A percentile compares a stretch with the other conserved stretches of the same genome.
These are phyloP conservation scores for Phlyctochytrium planicorne DNA, from an alignment of 192 early-diverging fungal species.

Conservation along the genomic window DNA sequence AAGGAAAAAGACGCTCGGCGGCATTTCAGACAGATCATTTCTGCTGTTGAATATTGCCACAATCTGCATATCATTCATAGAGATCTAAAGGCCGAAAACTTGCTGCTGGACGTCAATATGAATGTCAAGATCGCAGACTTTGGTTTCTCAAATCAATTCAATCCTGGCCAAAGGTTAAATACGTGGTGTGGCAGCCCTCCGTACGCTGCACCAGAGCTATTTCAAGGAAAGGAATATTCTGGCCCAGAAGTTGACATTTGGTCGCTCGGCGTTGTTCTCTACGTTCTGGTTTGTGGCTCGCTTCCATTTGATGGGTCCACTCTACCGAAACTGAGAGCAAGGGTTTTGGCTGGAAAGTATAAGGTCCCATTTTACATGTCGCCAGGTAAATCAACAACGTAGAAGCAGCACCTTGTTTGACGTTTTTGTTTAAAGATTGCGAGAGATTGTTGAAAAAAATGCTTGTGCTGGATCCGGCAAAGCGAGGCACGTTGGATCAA, in stretches of 20 bases:
- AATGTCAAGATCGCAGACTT: slow-evolving; percentile 69
- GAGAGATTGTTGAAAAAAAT: slow-evolving; percentile 56
- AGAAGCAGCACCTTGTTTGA: slow-evolving; percentile 15
- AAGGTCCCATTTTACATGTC: slow-evolving; percentile 65
- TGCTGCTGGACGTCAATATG: slow-evolving; percentile 59
- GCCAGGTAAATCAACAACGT: slow-evolving; percentile 48
- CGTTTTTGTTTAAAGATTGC: slow-evolving; percentile 40
- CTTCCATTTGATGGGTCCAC: slow-evolving; percentile 67
- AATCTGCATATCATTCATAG: slow-evolving; percentile 55
- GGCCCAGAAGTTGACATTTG: slow-evolving; percentile 96
- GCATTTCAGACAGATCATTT: slow-evolving; percentile 57
- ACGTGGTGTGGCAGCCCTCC: slow-evolving; percentile 65
- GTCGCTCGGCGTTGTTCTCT: slow-evolving; percentile 90
- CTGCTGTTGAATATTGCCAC: slow-evolving; percentile 61
- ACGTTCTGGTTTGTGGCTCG: slow-evolving; percentile 75
- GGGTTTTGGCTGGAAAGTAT: slow-evolving; percentile 56
- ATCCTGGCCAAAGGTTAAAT: slow-evolving; percentile 55
- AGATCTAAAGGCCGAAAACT: slow-evolving; percentile 61
- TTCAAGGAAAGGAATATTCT: slow-evolving; percentile 80
- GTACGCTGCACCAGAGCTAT: slow-evolving; percentile 59
- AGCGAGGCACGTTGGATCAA: slow-evolving; percentile 53
- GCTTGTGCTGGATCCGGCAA: slow-evolving; percentile 55
- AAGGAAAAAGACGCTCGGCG: slow-evolving; percentile 64
- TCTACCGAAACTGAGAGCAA: slow-evolving; percentile 49
- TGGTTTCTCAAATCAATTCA: slow-evolving; percentile 63